phyloP scores from a whole-genome alignment of 257 asterid species.

The Solanum neorickii region DNA sequence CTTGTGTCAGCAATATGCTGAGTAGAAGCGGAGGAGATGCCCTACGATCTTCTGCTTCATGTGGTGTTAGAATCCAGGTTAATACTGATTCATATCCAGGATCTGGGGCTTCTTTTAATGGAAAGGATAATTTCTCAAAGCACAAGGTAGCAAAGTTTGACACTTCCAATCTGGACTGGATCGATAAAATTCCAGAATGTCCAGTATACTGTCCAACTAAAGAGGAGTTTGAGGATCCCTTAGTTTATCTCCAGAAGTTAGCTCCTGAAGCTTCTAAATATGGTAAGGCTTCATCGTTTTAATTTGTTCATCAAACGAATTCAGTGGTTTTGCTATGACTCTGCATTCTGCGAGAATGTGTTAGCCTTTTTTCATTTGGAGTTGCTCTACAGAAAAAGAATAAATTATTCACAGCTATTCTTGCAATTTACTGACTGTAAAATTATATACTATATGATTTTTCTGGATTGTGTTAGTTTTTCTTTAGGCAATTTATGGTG shows the following conservation, averaged over 20 bases:
- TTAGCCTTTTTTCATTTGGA: background rate
- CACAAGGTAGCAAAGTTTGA: constrained; percentile 64
- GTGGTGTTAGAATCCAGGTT: constrained; percentile 63
- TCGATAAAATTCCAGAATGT: constrained; percentile 68
- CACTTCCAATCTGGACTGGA: constrained; percentile 68
- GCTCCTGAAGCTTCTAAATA: constrained; percentile 95
- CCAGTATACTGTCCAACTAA: constrained; percentile 73
- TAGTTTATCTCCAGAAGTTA: constrained; percentile 77
- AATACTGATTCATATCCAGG: constrained; percentile 25
- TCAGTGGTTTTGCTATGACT: background rate
- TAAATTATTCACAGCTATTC: background rate
- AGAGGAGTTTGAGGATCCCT: constrained; percentile 92
- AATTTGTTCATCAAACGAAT: background rate
- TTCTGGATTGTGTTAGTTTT: background rate
- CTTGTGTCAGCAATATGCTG: constrained; percentile 31
- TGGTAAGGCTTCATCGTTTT: constrained; percentile 30
- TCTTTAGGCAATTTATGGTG: background rate
- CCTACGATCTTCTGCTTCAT: constrained; percentile 57
- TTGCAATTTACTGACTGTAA: background rate
- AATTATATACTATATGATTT: background rate
- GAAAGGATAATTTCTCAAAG: constrained; percentile 48
- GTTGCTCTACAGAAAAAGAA: background rate
- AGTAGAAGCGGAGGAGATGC: constrained; percentile 78
- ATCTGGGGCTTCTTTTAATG: constrained; percentile 30
- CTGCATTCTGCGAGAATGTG: background rate